Conservation (phyloP, 140 eudicot species). For the Erigeron philadelphicus region DNA sequence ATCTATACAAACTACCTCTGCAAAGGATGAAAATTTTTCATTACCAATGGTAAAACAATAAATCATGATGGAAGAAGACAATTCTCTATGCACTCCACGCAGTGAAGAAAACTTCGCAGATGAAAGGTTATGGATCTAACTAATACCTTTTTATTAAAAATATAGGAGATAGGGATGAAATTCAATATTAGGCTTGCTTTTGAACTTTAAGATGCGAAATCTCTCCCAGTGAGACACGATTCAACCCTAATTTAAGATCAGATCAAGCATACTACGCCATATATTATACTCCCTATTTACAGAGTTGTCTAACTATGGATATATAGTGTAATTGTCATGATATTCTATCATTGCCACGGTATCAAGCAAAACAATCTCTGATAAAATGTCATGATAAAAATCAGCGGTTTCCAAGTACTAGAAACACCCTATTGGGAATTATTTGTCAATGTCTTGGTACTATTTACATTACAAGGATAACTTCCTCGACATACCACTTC, state of each 20-base stretch:
- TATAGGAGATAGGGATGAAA: not conserved
- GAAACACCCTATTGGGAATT: slow-evolving; percentile 3
- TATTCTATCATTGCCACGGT: not conserved
- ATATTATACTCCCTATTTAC: not conserved
- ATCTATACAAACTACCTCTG: slow-evolving; percentile 99
- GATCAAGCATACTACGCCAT: not conserved
- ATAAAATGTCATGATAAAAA: not conserved
- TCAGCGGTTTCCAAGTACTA: not conserved
- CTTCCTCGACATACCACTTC: not conserved
- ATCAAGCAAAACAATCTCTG: not conserved
- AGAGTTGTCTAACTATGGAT: not conserved
- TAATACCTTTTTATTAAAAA: not conserved
- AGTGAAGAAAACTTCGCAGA: not conserved
- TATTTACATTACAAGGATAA: not conserved
- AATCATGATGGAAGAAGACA: slow-evolving; percentile 4
- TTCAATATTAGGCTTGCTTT: not conserved
- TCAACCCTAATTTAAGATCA: not conserved
- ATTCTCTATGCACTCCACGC: slow-evolving; percentile 9
- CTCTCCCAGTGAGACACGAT: not conserved
- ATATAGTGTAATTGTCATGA: not conserved
- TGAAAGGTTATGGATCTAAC: not conserved
- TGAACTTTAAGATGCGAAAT: not conserved
- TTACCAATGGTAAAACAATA: not conserved
- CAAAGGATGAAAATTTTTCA: slow-evolving; percentile 28
- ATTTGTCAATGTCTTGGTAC: not conserved